A percentile compares a stretch with the other conserved stretches of the same genome.
These are phyloP conservation scores for Laburnicola sp. DNA, from an alignment of 2,329 filamentous ascomycete species.

Conservation along the genomic window DNA sequence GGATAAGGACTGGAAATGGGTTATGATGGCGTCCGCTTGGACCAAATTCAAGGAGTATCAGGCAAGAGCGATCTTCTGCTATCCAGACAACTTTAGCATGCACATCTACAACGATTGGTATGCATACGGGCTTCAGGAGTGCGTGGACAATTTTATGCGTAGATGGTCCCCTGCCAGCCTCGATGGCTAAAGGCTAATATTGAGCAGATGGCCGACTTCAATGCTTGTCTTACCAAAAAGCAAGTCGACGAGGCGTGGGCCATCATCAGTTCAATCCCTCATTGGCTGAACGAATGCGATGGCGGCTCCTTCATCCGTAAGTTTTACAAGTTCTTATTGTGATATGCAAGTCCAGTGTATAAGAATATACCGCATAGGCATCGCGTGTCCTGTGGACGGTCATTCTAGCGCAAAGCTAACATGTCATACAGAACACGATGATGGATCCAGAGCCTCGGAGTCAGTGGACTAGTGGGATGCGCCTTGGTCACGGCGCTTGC, in stretches of 20 bases:
- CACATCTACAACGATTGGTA: conserved; percentile 22
- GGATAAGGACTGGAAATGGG: conserved; percentile 22
- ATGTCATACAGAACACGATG: conserved; percentile 15
- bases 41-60: conserved; percentile 7
- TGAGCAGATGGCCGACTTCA: conserved; percentile 15
- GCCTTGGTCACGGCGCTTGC: conserved; percentile 21
- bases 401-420: background rate
- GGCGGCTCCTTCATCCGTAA: conserved; percentile 3
- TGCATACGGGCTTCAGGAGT: conserved; percentile 18
- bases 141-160: conserved; percentile 18
- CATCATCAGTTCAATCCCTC: conserved; percentile 18
- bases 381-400: too few species aligned
- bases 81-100: conserved; percentile 22
- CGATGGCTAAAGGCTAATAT: background rate
- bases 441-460: conserved; percentile 11
- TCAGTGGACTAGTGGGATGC: conserved; percentile 18
- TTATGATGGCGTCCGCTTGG: conserved; percentile 22
- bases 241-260: conserved; percentile 19
- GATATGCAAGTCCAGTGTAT: too few species aligned
- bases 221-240: conserved; percentile 8
- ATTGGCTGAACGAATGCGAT: conserved; percentile 14
- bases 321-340: background rate
- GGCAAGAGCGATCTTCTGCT: conserved; percentile 16
- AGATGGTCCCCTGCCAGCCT: background rate
- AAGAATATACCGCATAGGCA: too few species aligned